These are phyloP conservation scores for Aspergillus tanneri DNA, from an alignment of 2,329 filamentous ascomycete genomes.

Conservation along the genomic window DNA sequence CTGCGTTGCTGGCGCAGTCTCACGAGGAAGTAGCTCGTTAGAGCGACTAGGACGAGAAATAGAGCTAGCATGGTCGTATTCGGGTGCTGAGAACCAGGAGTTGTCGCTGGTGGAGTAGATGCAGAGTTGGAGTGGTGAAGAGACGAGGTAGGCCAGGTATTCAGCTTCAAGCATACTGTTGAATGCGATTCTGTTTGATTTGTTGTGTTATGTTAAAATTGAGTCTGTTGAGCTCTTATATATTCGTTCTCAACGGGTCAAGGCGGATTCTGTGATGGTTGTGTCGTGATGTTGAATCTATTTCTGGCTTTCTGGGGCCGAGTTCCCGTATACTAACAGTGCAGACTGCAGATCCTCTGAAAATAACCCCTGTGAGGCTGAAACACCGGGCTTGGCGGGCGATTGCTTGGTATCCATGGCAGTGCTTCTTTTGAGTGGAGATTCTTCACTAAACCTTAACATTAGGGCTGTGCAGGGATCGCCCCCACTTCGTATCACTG, in stretches of 20 bases:
- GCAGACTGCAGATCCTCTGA: conserved; percentile 1
- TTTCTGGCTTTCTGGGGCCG: conserved; percentile 6
- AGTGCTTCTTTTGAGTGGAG: too few species aligned
- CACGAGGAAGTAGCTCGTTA: conserved; percentile 12
- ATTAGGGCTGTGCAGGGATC: conserved; percentile 2
- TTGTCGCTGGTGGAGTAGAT: conserved; percentile 16
- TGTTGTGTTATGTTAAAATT: neutral
- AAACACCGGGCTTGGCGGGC: neutral
- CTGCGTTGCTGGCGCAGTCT: conserved; percentile 15
- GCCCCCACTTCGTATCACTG: neutral
- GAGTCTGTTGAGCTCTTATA: conserved; percentile 5
- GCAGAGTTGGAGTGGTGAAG: conserved; percentile 18
- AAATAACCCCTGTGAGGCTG: conserved; percentile 3
- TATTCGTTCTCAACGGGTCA: neutral
- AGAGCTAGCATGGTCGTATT: conserved; percentile 14
- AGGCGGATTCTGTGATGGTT: conserved; percentile 5
- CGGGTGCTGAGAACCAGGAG: conserved; percentile 3
- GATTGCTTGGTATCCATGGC: conserved; percentile 6
- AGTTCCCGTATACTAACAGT: conserved; percentile 3
- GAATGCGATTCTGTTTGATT: conserved; percentile 2
- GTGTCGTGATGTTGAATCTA: conserved; percentile 4
- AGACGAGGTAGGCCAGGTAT: conserved; percentile 15
- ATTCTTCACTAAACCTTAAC: conserved; percentile 6
- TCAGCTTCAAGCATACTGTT: conserved; percentile 18
- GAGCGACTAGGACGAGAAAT: conserved; percentile 9